Evolutionary conservation across 2,329 filamentous ascomycete genomes (phyloP).

Genomic region (Trichoderma semiorbis): DNA sequence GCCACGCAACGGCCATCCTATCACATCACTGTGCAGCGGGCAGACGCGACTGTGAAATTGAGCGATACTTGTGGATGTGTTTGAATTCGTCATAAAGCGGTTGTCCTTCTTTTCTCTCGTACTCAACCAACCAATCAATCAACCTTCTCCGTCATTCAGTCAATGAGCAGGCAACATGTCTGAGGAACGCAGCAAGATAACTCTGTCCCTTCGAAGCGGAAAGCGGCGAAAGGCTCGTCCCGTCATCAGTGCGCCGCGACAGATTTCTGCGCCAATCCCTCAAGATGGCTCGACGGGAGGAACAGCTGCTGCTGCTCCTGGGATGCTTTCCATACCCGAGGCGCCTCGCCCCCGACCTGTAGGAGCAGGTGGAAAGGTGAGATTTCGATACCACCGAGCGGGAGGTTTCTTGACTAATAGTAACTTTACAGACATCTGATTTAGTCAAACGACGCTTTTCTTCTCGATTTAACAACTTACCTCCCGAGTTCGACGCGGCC

Average conservation of each 20-base stretch:
- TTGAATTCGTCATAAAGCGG: too few relatives aligned
- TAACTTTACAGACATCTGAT: slow-evolving; percentile 59
- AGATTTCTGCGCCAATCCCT: slow-evolving; percentile 59
- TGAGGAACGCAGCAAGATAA: slow-evolving; percentile 57
- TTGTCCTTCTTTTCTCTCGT: neutral
- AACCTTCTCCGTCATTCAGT: neutral
- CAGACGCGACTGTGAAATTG: neutral
- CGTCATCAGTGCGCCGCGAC: slow-evolving; percentile 58
- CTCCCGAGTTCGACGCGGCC: slow-evolving; percentile 64
- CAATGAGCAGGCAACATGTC: slow-evolving; percentile 46
- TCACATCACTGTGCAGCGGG: neutral
- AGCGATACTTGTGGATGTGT: neutral
- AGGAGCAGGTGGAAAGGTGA: slow-evolving; percentile 54
- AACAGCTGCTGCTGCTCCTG: neutral
- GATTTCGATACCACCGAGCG: slow-evolving; percentile 8
- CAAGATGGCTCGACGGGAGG: slow-evolving; percentile 41
- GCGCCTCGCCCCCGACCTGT: slow-evolving; percentile 43
- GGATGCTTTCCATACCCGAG: slow-evolving; percentile 22
- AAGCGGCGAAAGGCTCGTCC: slow-evolving; percentile 59
- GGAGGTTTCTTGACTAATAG: neutral
- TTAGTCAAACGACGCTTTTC: slow-evolving; percentile 94
- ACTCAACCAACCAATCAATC: neutral
- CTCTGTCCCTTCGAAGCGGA: slow-evolving; percentile 55
- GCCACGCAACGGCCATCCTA: neutral
- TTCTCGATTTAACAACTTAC: slow-evolving; percentile 78